These are phyloP conservation scores for Citeromyces siamensis DNA, from an alignment of 1,139 yeast species.

Conservation along the genomic window DNA sequence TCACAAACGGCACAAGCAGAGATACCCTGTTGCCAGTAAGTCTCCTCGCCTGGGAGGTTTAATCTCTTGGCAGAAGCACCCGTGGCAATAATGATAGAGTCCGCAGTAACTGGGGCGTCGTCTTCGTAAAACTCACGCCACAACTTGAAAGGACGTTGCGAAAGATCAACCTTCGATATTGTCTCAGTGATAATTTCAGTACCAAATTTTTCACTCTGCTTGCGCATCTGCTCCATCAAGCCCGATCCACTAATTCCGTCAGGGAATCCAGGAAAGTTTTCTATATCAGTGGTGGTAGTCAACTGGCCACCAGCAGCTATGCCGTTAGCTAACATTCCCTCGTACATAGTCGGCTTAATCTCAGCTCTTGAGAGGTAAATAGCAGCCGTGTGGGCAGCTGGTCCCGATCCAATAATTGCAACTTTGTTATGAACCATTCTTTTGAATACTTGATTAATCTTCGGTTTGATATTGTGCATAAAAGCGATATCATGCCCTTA, in stretches of 20 bases:
- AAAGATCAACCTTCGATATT: slow-evolving; percentile 78
- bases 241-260: slow-evolving; percentile 81
- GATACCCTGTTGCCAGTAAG: slow-evolving; percentile 98
- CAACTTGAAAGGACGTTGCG: slow-evolving; percentile 81
- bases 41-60: slow-evolving; percentile 90
- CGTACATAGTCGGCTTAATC: slow-evolving; percentile 84
- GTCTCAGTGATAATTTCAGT: slow-evolving; percentile 93
- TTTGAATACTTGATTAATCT: neutral
- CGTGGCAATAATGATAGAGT: slow-evolving; percentile 85
- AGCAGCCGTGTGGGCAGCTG: slow-evolving; percentile 99
- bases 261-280: slow-evolving; percentile 98
- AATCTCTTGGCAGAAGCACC: slow-evolving; percentile 97
- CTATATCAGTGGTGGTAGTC: slow-evolving; percentile 95
- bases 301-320: slow-evolving; percentile 98
- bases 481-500: neutral
- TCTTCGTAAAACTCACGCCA: slow-evolving; percentile 96
- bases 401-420: slow-evolving; percentile 94
- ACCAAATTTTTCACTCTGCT: slow-evolving; percentile 78
- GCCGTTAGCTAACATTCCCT: slow-evolving; percentile 96
- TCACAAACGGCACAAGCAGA: slow-evolving; percentile 99
- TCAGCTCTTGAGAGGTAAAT: slow-evolving; percentile 95
- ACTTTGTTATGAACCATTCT: slow-evolving; percentile 82
- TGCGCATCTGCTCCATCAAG: slow-evolving; percentile 89
- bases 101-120: slow-evolving; percentile 80
- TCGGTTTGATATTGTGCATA: neutral